Base-by-base conservation (phyloP, 306 rosid genomes). In the Styphnolobium japonicum region DNA sequence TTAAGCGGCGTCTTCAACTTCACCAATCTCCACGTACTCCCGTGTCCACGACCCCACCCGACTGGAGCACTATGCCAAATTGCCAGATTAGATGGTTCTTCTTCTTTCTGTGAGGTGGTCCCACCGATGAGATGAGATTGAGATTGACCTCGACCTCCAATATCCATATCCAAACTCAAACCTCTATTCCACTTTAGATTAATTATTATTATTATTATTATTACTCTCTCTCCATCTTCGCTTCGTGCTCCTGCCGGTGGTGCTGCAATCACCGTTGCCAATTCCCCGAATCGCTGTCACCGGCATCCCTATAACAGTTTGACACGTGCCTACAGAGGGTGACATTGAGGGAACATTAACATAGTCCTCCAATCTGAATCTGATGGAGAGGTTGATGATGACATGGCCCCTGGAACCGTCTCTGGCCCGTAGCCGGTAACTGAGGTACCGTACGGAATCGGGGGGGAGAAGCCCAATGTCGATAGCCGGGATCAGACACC, bases 341-440 rank as follows among this genome's bases (percentile, higher is more conserved):
- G 84, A 2, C 23, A 3, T 3, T 9, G 27, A 52, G 19, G 66
- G 39, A 12, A 58, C 4, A 56, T 7, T 4, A 58, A 58, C 19
- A 15, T 31, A n/a, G 49, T 56, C 81, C 81, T n/a, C n/a, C n/a
- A n/a, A n/a, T n/a, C 10, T 82, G 77, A 79, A 39, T 27, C 70
- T 85, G 22, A 90, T 19, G 1, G 91, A 62, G 5, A 90, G 85
- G 79, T 88, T 88, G 45, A 90, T 65, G 67, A 85, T 73, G 40
- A 82, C 77, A 1, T 55, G 58, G 40, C 79, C 57, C 68, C 80
- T 84, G 9, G 86, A 79, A 62, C 95, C 91, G 87, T 87, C 92
- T 70, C 70, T 81, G 1, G 80, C 86, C 80, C 92, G 82, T 22
- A 90, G 71, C 71, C 95, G 89, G 86, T 88, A 88, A 76, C 91